A percentile compares a stretch with the other conserved stretches of the same genome.
Evolutionary conservation across 768 basidiomycete species (phyloP).

Genomic region (Imleria badia): DNA sequence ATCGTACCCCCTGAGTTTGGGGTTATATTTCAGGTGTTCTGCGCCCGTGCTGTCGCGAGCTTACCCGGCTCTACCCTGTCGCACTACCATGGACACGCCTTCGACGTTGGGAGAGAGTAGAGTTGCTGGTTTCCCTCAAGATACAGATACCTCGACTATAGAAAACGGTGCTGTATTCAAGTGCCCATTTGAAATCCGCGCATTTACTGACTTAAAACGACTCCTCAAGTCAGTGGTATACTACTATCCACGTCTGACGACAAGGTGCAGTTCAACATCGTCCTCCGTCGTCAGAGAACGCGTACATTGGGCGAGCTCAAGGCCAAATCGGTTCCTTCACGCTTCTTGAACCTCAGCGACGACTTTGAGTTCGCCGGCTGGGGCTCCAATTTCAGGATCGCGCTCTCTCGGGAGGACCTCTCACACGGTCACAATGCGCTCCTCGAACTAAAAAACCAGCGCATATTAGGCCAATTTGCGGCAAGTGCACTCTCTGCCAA

Average conservation of each 20-base stretch:
- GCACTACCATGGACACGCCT: constrained; percentile 8
- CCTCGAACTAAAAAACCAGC: constrained; percentile 33
- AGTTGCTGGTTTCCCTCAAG: not conserved
- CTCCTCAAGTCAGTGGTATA: not conserved
- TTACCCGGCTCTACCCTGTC: not conserved
- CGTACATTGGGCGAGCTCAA: constrained; percentile 46
- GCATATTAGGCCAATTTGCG: constrained; percentile 58
- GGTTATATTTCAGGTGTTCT: too few relatives aligned
- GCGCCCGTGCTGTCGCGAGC: too few relatives aligned
- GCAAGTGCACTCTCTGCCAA: constrained; percentile 69
- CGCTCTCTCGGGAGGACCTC: constrained; percentile 45
- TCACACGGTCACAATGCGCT: constrained; percentile 32
- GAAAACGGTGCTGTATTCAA: constrained; percentile 6
- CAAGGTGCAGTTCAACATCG: constrained; percentile 51
- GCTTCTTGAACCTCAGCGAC: constrained; percentile 59
- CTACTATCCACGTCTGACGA: constrained; percentile 42
- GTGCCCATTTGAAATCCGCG: not conserved
- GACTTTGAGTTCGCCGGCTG: constrained; percentile 75
- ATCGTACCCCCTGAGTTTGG: too few relatives aligned
- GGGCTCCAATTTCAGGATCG: constrained; percentile 52
- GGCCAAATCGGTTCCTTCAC: constrained; percentile 46
- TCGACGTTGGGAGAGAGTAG: not conserved
- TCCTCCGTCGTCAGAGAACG: constrained; percentile 58
- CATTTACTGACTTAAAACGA: not conserved
- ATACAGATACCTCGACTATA: not conserved